Conservation (phyloP, 1,139 yeast genomes). For the Saccharomyces hybrid region DNA sequence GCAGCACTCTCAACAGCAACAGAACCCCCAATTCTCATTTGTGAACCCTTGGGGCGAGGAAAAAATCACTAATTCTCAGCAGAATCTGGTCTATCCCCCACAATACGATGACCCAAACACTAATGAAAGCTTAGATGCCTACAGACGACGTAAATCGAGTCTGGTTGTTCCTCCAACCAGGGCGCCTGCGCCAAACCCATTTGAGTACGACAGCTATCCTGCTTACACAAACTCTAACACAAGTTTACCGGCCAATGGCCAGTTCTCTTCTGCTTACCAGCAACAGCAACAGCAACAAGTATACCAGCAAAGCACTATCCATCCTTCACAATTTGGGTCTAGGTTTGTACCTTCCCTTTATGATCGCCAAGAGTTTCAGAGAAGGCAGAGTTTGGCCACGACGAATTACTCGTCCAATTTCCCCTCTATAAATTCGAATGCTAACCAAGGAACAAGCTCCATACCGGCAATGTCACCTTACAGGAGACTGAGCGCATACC, state of each 20-base stretch:
- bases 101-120: slow-evolving; percentile 4
- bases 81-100: slow-evolving; percentile 5
- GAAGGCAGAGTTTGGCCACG: slow-evolving; percentile 36
- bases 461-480: slow-evolving; percentile 15
- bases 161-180: slow-evolving; percentile 38
- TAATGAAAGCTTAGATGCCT: slow-evolving; percentile 5
- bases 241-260: slow-evolving; percentile 3
- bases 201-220: slow-evolving; percentile 31
- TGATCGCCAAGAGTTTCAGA: slow-evolving; percentile 27
- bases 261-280: slow-evolving; percentile 8
- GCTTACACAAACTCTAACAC: slow-evolving; percentile 3
- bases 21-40: slow-evolving; percentile 13
- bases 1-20: slow-evolving; percentile 10
- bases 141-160: slow-evolving; percentile 28
- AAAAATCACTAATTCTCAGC: slow-evolving; percentile 14
- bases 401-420: slow-evolving; percentile 2
- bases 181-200: slow-evolving; percentile 40
- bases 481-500: slow-evolving; percentile 28
- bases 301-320: slow-evolving; percentile 6
- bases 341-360: slow-evolving; percentile 10
- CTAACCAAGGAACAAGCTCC: neutral
- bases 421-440: neutral
- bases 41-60: slow-evolving; percentile 23
- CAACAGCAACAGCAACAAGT: slow-evolving; percentile 10
- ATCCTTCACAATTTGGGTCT: neutral